A percentile compares a stretch with the other conserved stretches of the same genome.
Conservation (phyloP, 2,329 filamentous ascomycete species). For the Penicillium sp. region DNA sequence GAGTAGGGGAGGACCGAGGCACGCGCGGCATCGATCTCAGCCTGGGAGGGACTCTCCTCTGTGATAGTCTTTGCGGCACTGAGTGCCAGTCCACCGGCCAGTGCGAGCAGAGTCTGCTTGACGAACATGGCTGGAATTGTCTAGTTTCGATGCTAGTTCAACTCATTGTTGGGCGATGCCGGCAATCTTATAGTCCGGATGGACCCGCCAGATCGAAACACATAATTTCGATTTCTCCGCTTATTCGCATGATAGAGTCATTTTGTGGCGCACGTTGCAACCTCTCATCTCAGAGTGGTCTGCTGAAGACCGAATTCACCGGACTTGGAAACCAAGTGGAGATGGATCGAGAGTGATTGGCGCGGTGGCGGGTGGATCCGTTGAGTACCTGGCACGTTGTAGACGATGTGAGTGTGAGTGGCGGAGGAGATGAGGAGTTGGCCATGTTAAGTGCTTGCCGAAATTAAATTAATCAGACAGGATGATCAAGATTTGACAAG, state of each 20-base stretch:
- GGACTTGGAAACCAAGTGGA: slow-evolving; percentile 3
- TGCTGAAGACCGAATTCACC: too few relatives aligned
- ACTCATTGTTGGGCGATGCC: background rate
- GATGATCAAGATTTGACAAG: too few relatives aligned
- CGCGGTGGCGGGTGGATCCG: background rate
- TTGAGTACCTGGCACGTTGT: slow-evolving; percentile 13
- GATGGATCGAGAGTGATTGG: slow-evolving; percentile 3
- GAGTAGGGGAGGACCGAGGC: slow-evolving; percentile 58
- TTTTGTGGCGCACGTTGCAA: too few relatives aligned
- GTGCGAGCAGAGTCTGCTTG: slow-evolving; percentile 48
- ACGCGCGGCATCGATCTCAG: slow-evolving; percentile 29
- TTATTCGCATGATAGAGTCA: too few relatives aligned
- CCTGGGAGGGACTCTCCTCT: slow-evolving; percentile 22
- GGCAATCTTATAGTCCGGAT: background rate
- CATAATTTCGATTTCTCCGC: too few relatives aligned
- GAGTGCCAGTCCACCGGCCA: slow-evolving; percentile 21
- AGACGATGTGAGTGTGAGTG: slow-evolving; percentile 6
- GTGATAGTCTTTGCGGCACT: slow-evolving; percentile 25
- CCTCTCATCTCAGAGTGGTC: too few relatives aligned
- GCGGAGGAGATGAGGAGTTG: slow-evolving; percentile 2
- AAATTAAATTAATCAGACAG: too few relatives aligned
- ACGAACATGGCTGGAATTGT: slow-evolving; percentile 35
- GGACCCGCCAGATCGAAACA: background rate
- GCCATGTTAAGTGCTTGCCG: too few relatives aligned
- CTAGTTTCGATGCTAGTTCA: background rate